These are phyloP conservation scores for Pseudozyma hubeiensis DNA, from an alignment of 1,284 basidiomycete species.

Conservation along the genomic window DNA sequence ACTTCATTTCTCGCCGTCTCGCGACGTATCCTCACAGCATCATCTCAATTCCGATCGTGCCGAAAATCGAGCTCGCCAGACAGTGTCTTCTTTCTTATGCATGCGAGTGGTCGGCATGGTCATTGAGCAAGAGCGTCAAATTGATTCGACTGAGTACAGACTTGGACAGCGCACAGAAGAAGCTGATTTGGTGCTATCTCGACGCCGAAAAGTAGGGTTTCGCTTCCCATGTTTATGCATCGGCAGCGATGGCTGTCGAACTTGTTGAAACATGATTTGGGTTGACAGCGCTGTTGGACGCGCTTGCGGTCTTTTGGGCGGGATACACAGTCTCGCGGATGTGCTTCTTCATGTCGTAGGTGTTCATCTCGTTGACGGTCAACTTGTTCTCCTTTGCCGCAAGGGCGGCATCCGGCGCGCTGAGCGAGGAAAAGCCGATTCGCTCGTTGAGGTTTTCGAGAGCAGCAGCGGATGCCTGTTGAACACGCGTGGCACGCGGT, in stretches of 20 bases:
- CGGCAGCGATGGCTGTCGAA: constrained; percentile 34
- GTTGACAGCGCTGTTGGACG: background rate
- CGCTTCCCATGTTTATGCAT: constrained; percentile 6
- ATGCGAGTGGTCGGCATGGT: no score
- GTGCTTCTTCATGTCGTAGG: constrained; percentile 51
- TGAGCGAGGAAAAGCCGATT: constrained; percentile 68
- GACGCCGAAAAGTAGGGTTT: no score
- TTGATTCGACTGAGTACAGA: no score
- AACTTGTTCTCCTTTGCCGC: constrained; percentile 68
- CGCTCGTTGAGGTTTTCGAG: constrained; percentile 70
- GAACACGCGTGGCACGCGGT: constrained; percentile 69
- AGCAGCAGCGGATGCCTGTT: constrained; percentile 65
- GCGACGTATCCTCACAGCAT: no score
- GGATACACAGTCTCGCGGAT: constrained; percentile 35
- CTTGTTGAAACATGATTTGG: background rate
- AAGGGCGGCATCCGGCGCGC: constrained; percentile 66
- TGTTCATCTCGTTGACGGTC: constrained; percentile 62
- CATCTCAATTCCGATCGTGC: no score
- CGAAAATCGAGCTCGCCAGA: no score
- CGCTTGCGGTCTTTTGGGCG: background rate
- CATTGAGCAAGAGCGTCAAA: no score
- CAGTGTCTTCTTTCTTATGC: no score
- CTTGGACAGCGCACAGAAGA: no score
- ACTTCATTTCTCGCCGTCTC: no score
- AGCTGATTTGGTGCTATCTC: no score